Evolutionary conservation across 257 asterid species (phyloP), one percentile per base, ranked within the genome.

Genomic region (Nicotiana obtusifolia): DNA sequence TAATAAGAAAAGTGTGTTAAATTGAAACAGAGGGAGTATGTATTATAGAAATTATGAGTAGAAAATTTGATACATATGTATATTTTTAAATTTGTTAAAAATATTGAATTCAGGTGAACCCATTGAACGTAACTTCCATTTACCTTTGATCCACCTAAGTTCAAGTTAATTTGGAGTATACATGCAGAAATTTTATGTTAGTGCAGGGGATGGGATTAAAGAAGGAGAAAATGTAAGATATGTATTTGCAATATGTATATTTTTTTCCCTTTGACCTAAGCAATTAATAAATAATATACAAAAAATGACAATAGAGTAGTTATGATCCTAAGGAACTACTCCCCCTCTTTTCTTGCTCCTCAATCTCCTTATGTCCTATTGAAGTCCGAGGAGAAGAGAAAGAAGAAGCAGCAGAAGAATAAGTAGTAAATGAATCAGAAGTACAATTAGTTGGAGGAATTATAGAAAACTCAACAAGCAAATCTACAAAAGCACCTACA

Each of bases 401-500:
- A 13, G 61, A 64, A 81, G 84, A 81, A 17, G 67, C 73, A 60
- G 82, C 84, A 53, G 86, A 84, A 44, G 85, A 76, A 57, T 76
- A 82, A 28, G 78, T 77, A 47, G 68, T 30, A 15, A 60, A 31
- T 62, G 77, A 33, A 30, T 60, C 60, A 61, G 78, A 52, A 52
- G 16, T 67, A 64, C 20, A 64, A 13, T 22, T 44, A 11, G 77
- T 30, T 1, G 78, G 75, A 41, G 80, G 65, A 41, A 69, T 37
- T 15, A 83, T 67, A 31, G 80, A 5, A 33, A 80, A 33, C 6
- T 35, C 37, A 76, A 85, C 22, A 31, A 86, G 84, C 68, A 86
- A 64, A 80, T 84, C 89, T 1, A 84, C 77, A 82, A 86, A 86
- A 24, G 89, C 89, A 41, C 82, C 82, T 22, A 86, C 68, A 41